Base-by-base conservation (phyloP, 1,139 yeast species). In the Yamadazyma pseudoaaseri region DNA sequence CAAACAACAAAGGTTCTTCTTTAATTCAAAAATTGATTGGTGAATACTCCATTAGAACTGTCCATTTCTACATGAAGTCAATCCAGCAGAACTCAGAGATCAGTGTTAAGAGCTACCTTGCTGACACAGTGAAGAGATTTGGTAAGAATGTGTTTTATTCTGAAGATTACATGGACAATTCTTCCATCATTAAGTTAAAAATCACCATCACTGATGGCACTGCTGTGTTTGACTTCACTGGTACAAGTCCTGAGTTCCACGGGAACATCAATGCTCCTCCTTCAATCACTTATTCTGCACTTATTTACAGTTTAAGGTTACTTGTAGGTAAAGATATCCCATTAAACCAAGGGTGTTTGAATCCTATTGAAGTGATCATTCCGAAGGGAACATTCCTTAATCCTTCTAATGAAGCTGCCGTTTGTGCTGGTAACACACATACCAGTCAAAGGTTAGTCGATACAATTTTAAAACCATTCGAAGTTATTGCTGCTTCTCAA, bases 381-480 rank as follows among this genome's bases (percentile, higher is more conserved):
- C 73, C 74, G 2, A 57, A 61, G 32, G 56, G 59, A 31, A 57
- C 66, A 3, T 45, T 69, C 22, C 44, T 70, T 22, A 61, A 63
- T 26, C 76, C 76, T 11, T 63, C 62, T 36, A 57, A 58, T 13
- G 62, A 58, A 18, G 68, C 70, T 37, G 75, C 75, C 15, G 73
- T 68, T 26, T 64, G 62, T 46, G 75, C 70, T 36, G 75, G 74
- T 37, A 70, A 70, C 45, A 73, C 69, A 30, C 60, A 68, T 49
- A 68, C 75, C 1, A 65, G 75, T 4, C 76, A 70, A 42, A 58
- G 71, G 45, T 55, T 65, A 30, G 65, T 73, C 1, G 92, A 83
- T 53, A 85, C 79, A 3, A 70, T 83, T 29, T 62, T 83, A 51
- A 75, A 75, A 45, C 86, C 90, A 0, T 81, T 82, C 49, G 66